Percentiles rank a stretch among this genome's conserved stretches.
These are phyloP conservation scores for Zalaria sp. DNA, from an alignment of 2,329 filamentous ascomycete species.

Conservation along the genomic window DNA sequence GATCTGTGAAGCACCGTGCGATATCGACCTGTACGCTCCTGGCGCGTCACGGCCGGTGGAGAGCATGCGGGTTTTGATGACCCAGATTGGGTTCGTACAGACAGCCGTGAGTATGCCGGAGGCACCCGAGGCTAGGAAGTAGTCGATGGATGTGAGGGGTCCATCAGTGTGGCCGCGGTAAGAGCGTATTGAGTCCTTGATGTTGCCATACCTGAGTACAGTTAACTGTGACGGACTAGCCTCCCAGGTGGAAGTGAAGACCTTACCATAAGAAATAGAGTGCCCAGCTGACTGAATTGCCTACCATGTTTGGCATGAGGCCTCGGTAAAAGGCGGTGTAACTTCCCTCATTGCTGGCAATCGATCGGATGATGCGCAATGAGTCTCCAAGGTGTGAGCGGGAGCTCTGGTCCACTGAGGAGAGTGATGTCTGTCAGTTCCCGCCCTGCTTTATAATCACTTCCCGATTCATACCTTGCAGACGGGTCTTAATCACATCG, in stretches of 20 bases:
- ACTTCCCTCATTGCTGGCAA: constrained; percentile 40
- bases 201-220: constrained; percentile 35
- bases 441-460: not conserved
- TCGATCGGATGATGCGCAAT: constrained; percentile 36
- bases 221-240: not conserved
- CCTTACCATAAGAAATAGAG: constrained; percentile 65
- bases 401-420: constrained; percentile 35
- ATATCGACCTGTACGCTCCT: constrained; percentile 72
- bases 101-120: constrained; percentile 63
- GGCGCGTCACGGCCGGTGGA: constrained; percentile 60
- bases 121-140: constrained; percentile 60
- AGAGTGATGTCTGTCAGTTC: not conserved
- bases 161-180: constrained; percentile 22
- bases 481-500: constrained; percentile 89
- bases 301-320: constrained; percentile 76
- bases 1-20: constrained; percentile 54
- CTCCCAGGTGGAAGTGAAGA: too few species aligned
- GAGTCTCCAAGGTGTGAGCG: constrained; percentile 38
- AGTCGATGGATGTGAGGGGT: constrained; percentile 51
- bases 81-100: constrained; percentile 92
- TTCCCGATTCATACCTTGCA: constrained; percentile 42
- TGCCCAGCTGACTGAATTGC: constrained; percentile 82
- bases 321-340: constrained; percentile 72
- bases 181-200: constrained; percentile 39
- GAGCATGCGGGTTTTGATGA: constrained; percentile 94